Conservation (phyloP, 140 eudicot genomes). For the Senecio squalidus region DNA sequence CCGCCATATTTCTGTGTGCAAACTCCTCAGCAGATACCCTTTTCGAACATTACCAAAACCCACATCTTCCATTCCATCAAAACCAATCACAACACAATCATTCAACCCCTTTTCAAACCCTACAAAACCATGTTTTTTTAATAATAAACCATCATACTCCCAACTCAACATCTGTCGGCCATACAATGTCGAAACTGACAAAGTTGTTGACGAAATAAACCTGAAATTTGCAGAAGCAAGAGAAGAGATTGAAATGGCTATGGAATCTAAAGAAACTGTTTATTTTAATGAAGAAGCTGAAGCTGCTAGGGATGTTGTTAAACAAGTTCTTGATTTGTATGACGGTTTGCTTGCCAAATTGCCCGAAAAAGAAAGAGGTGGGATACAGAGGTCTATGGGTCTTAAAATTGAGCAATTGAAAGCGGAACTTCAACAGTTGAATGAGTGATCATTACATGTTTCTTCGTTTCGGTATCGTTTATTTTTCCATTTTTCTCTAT, state of each 20-base stretch:
- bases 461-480: slow-evolving; percentile 15
- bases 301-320: slow-evolving; percentile 71
- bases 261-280: slow-evolving; percentile 88
- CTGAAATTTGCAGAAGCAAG: slow-evolving; percentile 90
- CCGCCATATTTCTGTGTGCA: slow-evolving; percentile 34
- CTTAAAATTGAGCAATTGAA: slow-evolving; percentile 91
- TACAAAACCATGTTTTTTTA: slow-evolving; percentile 4
- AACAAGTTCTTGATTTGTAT: slow-evolving; percentile 64
- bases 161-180: slow-evolving; percentile 15
- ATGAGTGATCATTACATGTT: slow-evolving; percentile 56
- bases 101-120: slow-evolving; percentile 18
- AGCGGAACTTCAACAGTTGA: slow-evolving; percentile 79
- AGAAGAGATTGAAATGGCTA: slow-evolving; percentile 88
- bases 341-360: slow-evolving; percentile 56
- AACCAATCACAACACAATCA: slow-evolving; percentile 28
- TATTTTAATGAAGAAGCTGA: slow-evolving; percentile 94
- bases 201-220: slow-evolving; percentile 73
- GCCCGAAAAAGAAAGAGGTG: slow-evolving; percentile 60
- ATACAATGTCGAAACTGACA: slow-evolving; percentile 57
- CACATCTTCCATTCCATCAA: slow-evolving; percentile 21
- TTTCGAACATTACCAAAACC: slow-evolving; percentile 36
- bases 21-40: slow-evolving; percentile 37
- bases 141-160: slow-evolving; percentile 2
- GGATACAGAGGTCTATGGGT: slow-evolving; percentile 87
- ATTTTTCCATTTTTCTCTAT: slow-evolving; percentile 2